These are phyloP conservation scores for Amylocarpus encephaloides DNA, from an alignment of 2,329 filamentous ascomycete genomes.

Conservation along the genomic window DNA sequence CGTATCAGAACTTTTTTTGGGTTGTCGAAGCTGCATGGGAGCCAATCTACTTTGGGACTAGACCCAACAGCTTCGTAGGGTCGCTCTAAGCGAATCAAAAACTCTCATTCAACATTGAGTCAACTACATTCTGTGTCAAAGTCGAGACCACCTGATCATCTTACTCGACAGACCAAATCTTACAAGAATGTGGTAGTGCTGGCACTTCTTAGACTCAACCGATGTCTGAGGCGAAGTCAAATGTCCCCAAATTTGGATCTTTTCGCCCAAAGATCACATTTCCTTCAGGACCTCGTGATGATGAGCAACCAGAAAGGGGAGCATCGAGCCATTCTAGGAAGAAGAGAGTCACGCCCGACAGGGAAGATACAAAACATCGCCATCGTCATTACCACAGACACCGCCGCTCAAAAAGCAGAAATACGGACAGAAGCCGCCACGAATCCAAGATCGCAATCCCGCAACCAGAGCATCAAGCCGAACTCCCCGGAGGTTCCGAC, in stretches of 20 bases:
- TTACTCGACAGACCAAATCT: not conserved
- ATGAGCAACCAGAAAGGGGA: conserved; percentile 8
- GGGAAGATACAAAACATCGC: not conserved
- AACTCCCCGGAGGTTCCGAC: conserved; percentile 8
- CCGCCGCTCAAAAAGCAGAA: conserved; percentile 7
- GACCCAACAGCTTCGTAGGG: not conserved
- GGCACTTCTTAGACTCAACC: not conserved
- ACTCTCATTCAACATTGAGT: not conserved
- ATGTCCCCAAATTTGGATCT: conserved; percentile 66
- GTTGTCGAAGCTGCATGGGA: not conserved
- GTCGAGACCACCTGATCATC: not conserved
- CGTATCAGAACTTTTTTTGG: conserved; percentile 10
- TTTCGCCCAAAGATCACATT: conserved; percentile 51
- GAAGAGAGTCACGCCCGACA: conserved; percentile 1
- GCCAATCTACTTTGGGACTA: not conserved
- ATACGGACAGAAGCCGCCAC: not conserved
- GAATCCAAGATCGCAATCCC: not conserved
- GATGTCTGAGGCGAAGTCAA: conserved; percentile 26
- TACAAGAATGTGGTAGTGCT: no score
- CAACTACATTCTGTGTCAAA: not conserved
- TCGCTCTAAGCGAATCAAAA: not conserved
- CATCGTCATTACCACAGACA: conserved; percentile 7
- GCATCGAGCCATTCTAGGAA: not conserved
- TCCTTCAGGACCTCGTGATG: conserved; percentile 5
- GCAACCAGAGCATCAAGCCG: not conserved